Conservation (phyloP, 2,329 filamentous ascomycete genomes). For the Helotiales sp. region DNA sequence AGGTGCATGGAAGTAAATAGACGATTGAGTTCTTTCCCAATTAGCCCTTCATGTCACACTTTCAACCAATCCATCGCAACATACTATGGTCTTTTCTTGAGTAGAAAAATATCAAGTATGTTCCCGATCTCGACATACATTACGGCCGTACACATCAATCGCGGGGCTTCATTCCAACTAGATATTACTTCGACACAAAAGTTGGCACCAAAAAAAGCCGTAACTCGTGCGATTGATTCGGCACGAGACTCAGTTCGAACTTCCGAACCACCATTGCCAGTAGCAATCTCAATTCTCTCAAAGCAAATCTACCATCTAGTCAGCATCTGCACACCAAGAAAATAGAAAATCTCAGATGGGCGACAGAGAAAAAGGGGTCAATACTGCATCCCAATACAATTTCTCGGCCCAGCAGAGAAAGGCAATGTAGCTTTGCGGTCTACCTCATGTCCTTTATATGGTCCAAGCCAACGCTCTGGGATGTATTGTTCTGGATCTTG, state of each 20-base stretch:
- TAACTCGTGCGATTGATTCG: constrained; percentile 32
- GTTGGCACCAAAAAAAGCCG: constrained; percentile 28
- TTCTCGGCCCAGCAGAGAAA: constrained; percentile 41
- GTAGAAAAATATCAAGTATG: no score
- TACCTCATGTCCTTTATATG: constrained; percentile 24
- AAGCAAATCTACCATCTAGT: constrained; percentile 22
- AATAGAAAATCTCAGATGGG: background rate
- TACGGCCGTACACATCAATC: background rate
- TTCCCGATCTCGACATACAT: no score
- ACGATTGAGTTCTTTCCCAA: background rate
- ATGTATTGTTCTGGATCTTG: constrained; percentile 30
- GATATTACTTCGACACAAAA: constrained; percentile 1
- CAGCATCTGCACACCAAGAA: background rate
- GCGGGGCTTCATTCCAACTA: background rate
- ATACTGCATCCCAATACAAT: constrained; percentile 42
- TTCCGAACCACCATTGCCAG: constrained; percentile 27
- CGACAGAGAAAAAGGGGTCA: background rate
- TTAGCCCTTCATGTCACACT: background rate
- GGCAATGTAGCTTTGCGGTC: constrained; percentile 34
- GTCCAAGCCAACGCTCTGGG: constrained; percentile 32
- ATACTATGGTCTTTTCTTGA: no score
- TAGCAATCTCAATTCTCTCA: constrained; percentile 38
- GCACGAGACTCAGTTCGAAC: constrained; percentile 29
- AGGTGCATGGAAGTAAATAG: background rate
- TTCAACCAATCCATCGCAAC: background rate